Base-by-base conservation (phyloP, 441 rosid genomes). In the Codiaeum variegatum region DNA sequence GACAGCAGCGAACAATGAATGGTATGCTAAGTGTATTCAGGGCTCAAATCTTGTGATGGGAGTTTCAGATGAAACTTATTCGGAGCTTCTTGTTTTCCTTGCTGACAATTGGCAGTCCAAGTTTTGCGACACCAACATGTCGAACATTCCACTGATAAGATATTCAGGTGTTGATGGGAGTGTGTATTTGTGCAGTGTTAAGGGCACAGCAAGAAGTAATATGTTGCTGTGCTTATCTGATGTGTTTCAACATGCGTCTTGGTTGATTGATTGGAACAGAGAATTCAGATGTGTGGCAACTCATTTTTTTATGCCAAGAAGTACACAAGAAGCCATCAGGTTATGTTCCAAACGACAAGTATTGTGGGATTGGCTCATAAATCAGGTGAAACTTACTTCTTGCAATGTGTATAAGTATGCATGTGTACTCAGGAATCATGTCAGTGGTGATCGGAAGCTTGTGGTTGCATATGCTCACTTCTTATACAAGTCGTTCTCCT, bases 1-100 rank as follows among this genome's bases (percentile, higher is more conserved):
- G 72, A 32, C 62, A 65, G 26, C 10, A 24, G 90, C 88, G 46
- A 49, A 63, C 72, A 28, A 64, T 26, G 83, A 81, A 40, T 90
- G 95, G 97, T 91, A 88, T 66, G 85, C 85, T 18, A 84, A 79
- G 58, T 87, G 87, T 75, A 85, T 90, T 15, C 79, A 73, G 49
- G 80, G 91, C 55, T 83, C 88, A 36, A 77, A 81, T 79, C 81
- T 91, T 15, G 77, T 82, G 38, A 61, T 58, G 46, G 81, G 85
- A 71, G 85, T 87, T 9, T 76, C 88, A 0, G 93, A 91, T 29
- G 73, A 51, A n/a, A 78, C 82, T 55, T 88, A 91, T 72, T 52
- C 73, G 40, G 83, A 86, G 24, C 77, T 91, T 54, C 86, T 91
- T 5, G 16, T 72, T 4, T 87, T 87, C 67, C 12, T 91, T 10